phyloP scores from a whole-genome alignment of 345 rosid species.

The Leavenworthia alabamica region DNA sequence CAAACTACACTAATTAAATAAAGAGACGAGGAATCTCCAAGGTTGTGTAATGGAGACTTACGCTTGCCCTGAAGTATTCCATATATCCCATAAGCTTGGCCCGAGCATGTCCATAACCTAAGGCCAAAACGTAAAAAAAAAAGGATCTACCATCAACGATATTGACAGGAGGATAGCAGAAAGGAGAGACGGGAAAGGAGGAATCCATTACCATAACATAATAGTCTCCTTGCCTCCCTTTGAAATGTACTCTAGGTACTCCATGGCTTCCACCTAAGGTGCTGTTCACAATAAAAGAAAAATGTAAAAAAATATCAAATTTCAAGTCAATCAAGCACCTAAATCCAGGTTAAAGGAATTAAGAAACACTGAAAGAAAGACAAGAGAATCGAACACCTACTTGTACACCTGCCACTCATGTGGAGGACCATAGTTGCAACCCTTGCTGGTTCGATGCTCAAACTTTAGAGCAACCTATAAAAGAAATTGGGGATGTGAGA shows the following conservation, averaged over 20 bases:
- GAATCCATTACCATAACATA: constrained; percentile 68
- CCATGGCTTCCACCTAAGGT: constrained; percentile 96
- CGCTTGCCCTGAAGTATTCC: constrained; percentile 94
- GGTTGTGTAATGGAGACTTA: constrained; percentile 41
- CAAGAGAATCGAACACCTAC: constrained; percentile 37
- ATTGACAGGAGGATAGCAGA: constrained; percentile 2
- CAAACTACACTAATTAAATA: too few relatives aligned
- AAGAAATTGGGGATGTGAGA: constrained; percentile 15
- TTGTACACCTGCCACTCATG: constrained; percentile 96
- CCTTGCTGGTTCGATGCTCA: constrained; percentile 94
- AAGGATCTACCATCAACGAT: constrained; percentile 12
- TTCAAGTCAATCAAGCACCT: too few relatives aligned
- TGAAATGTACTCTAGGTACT: constrained; percentile 81
- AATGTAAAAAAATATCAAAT: background rate
- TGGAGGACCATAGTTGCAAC: constrained; percentile 97
- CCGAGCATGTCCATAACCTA: constrained; percentile 99
- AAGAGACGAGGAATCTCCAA: too few relatives aligned
- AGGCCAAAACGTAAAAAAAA: constrained; percentile 3
- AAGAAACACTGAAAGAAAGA: background rate
- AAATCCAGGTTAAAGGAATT: too few relatives aligned
- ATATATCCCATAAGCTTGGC: constrained; percentile 98
- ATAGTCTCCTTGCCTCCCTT: constrained; percentile 97
- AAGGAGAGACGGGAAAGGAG: constrained; percentile 5
- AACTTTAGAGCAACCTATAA: constrained; percentile 91
- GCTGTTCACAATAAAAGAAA: constrained; percentile 38